Evolutionary conservation across 106 monocot genomes (phyloP).

Genomic region (Apostasia shenzhenica): DNA sequence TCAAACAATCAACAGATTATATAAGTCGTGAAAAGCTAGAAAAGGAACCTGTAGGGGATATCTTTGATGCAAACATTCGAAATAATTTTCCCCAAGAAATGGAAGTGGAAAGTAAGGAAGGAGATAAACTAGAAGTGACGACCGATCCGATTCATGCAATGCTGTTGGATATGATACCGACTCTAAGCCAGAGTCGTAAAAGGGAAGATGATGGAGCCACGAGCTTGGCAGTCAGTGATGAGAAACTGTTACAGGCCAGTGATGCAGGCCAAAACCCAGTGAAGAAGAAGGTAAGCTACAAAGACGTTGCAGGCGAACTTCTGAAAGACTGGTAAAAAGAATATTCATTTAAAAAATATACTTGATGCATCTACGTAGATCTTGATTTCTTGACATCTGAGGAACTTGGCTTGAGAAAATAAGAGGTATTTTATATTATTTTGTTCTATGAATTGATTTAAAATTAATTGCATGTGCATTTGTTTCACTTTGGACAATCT

Average conservation of each 20-base stretch:
- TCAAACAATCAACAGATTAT: no score
- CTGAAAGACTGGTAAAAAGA: slow-evolving; percentile 63
- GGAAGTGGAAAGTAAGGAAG: slow-evolving; percentile 11
- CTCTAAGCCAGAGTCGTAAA: slow-evolving; percentile 51
- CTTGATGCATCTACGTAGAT: no score
- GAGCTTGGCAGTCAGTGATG: background rate
- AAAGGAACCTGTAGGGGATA: background rate
- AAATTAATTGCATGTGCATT: no score
- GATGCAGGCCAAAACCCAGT: slow-evolving; percentile 7
- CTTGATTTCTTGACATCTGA: no score
- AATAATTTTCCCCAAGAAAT: background rate
- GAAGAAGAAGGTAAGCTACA: slow-evolving; percentile 95
- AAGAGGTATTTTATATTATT: no score
- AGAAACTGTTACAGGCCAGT: slow-evolving; percentile 13
- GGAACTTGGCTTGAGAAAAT: no score
- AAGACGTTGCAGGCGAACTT: slow-evolving; percentile 65
- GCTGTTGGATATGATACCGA: slow-evolving; percentile 84
- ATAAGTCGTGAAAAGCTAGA: no score
- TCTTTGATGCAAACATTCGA: background rate
- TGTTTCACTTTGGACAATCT: no score
- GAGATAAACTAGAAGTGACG: slow-evolving; percentile 42
- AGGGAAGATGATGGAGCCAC: slow-evolving; percentile 2
- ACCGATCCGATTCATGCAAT: slow-evolving; percentile 81
- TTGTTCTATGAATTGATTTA: no score
- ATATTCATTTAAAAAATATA: no score